Base-by-base conservation (phyloP, 345 rosid genomes). In the Tarenaya hassleriana region DNA sequence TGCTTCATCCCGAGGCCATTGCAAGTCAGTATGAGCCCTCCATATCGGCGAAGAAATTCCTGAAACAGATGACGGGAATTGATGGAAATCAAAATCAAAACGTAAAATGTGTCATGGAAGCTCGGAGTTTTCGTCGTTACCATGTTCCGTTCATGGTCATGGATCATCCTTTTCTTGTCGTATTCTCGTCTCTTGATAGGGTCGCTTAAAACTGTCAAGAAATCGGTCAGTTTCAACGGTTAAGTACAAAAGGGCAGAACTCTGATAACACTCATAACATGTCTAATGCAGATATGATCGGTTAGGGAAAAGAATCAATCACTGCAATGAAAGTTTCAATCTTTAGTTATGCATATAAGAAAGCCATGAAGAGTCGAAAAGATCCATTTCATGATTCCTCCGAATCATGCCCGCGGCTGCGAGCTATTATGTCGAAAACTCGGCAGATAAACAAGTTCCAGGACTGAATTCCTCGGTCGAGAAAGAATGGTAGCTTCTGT, bases 21-120 rank as follows among this genome's bases (percentile, higher is more conserved):
- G 70, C 98, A 87, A 68, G 96, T 91, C 44, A 91, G 59, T 74
- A 91, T 84, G 16, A 91, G 92, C 52, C 95, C 95, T 68, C 86
- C 82, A 82, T 91, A 80, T 6, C 75, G 80, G 60, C 79, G 71
- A 10, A 91, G 85, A 41, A 84, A 82, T 29, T 87, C 96, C 98
- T 91, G 82, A 77, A 78, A 60, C 51, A 57, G 61, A 55, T 7
- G 7, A 5, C 55, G 11, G 35, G 40, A 51, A 7, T 1, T 16
- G 14, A 18, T 24, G 19, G 5, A n/a, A 18, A 17, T 27, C 33
- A 21, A 7, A 14, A 38, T 0, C 24, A 55, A 55, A 55, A 16
- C 15, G 2, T 10, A 0, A n/a, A 21, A 7, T 16, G 12, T 14
- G 24, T 45, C 17, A 17, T 37, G 5, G 3, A 12, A 50, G 6